These are phyloP conservation scores for Metarhizium anisopliae DNA, from an alignment of 2,329 filamentous ascomycete genomes.

Conservation along the genomic window DNA sequence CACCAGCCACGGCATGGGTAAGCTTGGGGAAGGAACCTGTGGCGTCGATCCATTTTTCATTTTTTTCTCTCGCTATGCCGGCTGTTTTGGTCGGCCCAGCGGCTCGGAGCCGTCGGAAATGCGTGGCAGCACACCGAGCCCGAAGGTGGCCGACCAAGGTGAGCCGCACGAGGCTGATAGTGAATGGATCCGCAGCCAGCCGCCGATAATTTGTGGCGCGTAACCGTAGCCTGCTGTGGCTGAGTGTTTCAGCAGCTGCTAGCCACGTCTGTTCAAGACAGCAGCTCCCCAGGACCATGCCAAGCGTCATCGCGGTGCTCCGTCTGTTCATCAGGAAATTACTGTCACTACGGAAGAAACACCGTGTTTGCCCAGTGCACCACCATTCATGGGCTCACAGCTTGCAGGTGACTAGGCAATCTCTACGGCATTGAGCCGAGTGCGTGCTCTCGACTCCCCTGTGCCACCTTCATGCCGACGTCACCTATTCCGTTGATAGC, in stretches of 20 bases:
- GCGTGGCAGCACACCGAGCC: slow-evolving; percentile 11
- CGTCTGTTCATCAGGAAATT: background rate
- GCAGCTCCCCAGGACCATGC: background rate
- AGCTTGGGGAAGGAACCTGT: background rate
- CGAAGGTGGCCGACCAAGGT: slow-evolving; percentile 3
- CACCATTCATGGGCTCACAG: background rate
- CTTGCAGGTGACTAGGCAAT: background rate
- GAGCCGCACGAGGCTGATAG: background rate
- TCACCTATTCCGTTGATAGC: background rate
- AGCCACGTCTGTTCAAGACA: background rate
- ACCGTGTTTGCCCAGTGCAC: background rate
- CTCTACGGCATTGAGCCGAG: background rate
- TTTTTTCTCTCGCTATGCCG: slow-evolving; percentile 6
- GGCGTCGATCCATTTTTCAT: slow-evolving; percentile 9
- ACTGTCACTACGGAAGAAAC: background rate
- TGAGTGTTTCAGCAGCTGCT: background rate
- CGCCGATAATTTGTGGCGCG: slow-evolving; percentile 6
- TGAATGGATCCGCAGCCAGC: too few species aligned
- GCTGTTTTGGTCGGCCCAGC: slow-evolving; percentile 11
- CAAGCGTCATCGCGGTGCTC: background rate
- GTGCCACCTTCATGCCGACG: background rate
- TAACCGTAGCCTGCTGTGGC: background rate
- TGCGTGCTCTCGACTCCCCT: background rate
- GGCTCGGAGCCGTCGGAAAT: slow-evolving; percentile 23
- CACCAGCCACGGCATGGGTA: slow-evolving; percentile 9